A percentile compares a stretch with the other conserved stretches of the same genome.
phyloP scores from a whole-genome alignment of 176 grass and related monocot genomes.

The Rhipidocladum racemiflorum region DNA sequence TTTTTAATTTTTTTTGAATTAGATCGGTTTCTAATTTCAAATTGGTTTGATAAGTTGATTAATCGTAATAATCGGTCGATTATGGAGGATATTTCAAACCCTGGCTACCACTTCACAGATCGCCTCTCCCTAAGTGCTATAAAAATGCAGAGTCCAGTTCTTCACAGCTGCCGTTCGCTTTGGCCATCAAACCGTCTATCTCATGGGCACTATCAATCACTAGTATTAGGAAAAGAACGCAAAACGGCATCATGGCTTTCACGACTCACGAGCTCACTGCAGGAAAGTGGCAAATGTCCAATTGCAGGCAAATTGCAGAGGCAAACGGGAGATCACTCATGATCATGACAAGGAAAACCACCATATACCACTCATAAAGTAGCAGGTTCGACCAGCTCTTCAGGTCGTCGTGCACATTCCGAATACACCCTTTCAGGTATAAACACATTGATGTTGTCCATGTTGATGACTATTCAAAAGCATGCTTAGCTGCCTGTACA shows the following conservation, averaged over 20 bases:
- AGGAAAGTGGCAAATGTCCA: slow-evolving; percentile 7
- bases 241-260: not conserved
- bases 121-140: not conserved
- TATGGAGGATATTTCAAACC: too few relatives aligned
- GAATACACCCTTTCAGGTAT: not conserved
- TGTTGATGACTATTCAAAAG: not conserved
- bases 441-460: not conserved
- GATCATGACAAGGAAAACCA: slow-evolving; percentile 15
- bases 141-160: not conserved
- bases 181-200: not conserved
- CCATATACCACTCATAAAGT: not conserved
- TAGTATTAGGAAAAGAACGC: not conserved
- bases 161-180: not conserved
- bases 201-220: not conserved
- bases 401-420: not conserved
- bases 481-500: not conserved
- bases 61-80: too few relatives aligned
- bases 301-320: slow-evolving; percentile 1
- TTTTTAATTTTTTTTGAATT: too few relatives aligned
- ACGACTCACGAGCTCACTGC: not conserved
- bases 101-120: not conserved
- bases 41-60: too few relatives aligned
- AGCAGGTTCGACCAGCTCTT: not conserved
- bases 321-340: not conserved
- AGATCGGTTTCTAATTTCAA: too few relatives aligned